Conservation (phyloP, 2,329 filamentous ascomycete genomes). For the Colletotrichum godetiae region DNA sequence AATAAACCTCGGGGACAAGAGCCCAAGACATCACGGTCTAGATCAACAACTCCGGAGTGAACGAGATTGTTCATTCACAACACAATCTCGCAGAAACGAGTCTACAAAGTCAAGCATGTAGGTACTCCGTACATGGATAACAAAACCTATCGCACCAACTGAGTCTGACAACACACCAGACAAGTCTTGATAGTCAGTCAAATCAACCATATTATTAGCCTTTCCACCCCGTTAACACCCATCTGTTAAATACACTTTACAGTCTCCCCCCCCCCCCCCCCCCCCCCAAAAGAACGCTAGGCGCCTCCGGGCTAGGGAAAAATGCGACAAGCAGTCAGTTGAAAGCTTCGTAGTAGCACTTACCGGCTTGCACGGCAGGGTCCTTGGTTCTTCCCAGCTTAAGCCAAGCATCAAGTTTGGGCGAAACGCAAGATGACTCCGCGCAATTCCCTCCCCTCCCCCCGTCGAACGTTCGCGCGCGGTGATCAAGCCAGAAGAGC, state of each 20-base stretch:
- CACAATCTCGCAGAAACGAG: background rate
- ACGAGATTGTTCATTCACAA: background rate
- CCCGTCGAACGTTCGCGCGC: background rate
- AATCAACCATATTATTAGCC: background rate
- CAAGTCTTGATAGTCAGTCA: background rate
- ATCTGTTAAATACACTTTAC: background rate
- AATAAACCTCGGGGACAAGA: background rate
- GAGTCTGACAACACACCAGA: background rate
- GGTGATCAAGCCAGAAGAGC: constrained; percentile 3
- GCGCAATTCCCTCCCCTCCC: background rate
- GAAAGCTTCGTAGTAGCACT: constrained; percentile 29
- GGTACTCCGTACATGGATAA: background rate
- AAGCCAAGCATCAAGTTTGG: background rate
- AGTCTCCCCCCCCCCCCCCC: background rate
- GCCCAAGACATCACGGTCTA: background rate
- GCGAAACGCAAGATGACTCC: constrained; percentile 4
- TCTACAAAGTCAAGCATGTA: background rate
- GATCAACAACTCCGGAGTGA: background rate
- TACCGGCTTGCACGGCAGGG: constrained; percentile 13
- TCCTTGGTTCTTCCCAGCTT: background rate
- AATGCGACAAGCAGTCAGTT: background rate
- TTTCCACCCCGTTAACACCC: background rate
- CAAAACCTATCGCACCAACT: background rate
- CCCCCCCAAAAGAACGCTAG: constrained; percentile 18
- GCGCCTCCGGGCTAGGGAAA: constrained; percentile 3